Base-by-base conservation (phyloP, 345 rosid genomes). In the Trapa incisa region DNA sequence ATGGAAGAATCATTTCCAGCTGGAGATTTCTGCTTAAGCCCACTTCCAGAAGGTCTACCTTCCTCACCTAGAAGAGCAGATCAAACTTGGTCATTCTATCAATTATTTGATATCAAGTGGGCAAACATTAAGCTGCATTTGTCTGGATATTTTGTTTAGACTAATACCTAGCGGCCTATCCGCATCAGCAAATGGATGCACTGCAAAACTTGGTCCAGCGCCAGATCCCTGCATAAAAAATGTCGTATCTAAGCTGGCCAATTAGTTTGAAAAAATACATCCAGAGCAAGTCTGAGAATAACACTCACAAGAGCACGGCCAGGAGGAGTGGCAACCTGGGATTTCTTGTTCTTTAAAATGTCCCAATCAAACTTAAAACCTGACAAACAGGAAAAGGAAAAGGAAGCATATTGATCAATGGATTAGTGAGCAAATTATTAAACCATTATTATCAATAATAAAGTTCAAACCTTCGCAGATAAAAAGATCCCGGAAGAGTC, bases 361-460 rank as follows among this genome's bases (percentile, higher is more conserved):
- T 96, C 89, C 97, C 97, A 91, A 69, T 91, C 97, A 74, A 84
- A 87, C 80, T 91, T 92, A 78, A 89, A 91, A 52, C 97, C 97
- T 91, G 78, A 42, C 62, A 66, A 53, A 73, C 47, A 66, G 2
- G n/a, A 43, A 58, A 68, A 61, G 48, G 1, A 60, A 61, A 29
- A 22, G 6, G 71, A 7, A 47, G 10, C 58, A 43, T 13, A 72
- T 57, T 54, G 38, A 72, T 61, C 76, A 54, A 67, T 48, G 8
- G 48, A 57, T 64, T n/a, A 71, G 8, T 35, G 11, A 61, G 39
- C 47, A 12, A 60, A 47, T 61, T 64, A 56, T 32, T 36, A 61
- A 22, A 50, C 17, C 38, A 50, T 37, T 0, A 61, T 43, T 42
- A 42, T 13, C 43, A 41, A 32, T 37, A 35, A 38, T 1, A 47